A percentile compares a stretch with the other conserved stretches of the same genome.
Conservation (phyloP, 257 asterid genomes). For the Mentha longifolia region DNA sequence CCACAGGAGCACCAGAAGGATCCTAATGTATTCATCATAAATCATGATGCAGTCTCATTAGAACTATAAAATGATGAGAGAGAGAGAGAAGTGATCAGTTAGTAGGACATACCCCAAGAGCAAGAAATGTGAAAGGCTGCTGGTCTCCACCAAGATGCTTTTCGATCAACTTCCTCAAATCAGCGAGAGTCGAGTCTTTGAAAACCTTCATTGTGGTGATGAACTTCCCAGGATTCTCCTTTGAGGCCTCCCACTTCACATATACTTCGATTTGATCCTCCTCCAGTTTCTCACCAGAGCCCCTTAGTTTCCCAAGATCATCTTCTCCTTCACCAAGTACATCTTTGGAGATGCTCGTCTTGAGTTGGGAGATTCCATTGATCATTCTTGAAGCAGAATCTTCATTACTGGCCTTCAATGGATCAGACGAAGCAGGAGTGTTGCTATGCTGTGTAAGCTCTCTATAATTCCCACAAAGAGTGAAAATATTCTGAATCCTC, state of each 20-base stretch:
- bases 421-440: slow-evolving; percentile 32
- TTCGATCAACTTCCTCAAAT: slow-evolving; percentile 81
- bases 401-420: slow-evolving; percentile 3
- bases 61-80: not conserved
- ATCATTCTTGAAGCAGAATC: slow-evolving; percentile 15
- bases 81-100: too few species aligned
- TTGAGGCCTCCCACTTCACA: slow-evolving; percentile 86
- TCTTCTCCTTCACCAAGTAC: slow-evolving; percentile 22
- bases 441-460: slow-evolving; percentile 48
- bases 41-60: not conserved
- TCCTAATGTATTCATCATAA: slow-evolving; percentile 45
- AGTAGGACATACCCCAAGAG: slow-evolving; percentile 48
- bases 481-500: slow-evolving; percentile 71
- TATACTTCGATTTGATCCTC: slow-evolving; percentile 58
- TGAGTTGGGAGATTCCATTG: slow-evolving; percentile 27
- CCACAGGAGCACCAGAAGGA: slow-evolving; percentile 71
- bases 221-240: slow-evolving; percentile 71
- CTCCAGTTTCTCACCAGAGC: slow-evolving; percentile 42
- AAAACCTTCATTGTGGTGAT: slow-evolving; percentile 62
- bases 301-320: slow-evolving; percentile 26
- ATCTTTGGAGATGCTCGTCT: slow-evolving; percentile 30
- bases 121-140: slow-evolving; percentile 67
- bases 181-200: slow-evolving; percentile 78
- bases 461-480: slow-evolving; percentile 72
- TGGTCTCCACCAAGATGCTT: slow-evolving; percentile 64